Conservation (phyloP, 106 monocot species). For the Xerophyta viscosa region DNA sequence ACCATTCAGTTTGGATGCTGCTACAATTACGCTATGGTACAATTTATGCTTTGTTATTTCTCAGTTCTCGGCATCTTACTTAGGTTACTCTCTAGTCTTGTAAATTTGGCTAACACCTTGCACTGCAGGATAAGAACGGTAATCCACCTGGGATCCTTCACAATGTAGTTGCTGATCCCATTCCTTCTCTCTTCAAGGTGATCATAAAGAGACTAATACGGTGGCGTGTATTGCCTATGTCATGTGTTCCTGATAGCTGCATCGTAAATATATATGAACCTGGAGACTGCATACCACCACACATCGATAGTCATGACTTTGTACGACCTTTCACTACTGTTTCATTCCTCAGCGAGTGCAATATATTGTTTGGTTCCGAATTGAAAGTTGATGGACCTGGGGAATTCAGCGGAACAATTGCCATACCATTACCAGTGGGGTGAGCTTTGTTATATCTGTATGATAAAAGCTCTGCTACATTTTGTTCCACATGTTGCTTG, state of each 20-base stretch:
- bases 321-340: conserved; percentile 80
- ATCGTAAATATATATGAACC: conserved; percentile 85
- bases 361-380: conserved; percentile 71
- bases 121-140: conserved; percentile 72
- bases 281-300: conserved; percentile 88
- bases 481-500: too few species aligned
- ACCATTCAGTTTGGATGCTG: conserved; percentile 97
- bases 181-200: conserved; percentile 68
- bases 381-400: conserved; percentile 43
- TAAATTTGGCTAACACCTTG: background rate
- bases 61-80: too few species aligned
- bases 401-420: conserved; percentile 44
- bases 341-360: conserved; percentile 80
- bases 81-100: background rate
- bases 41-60: too few species aligned
- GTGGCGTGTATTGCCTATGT: conserved; percentile 69
- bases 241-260: conserved; percentile 81
- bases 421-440: conserved; percentile 78
- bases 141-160: conserved; percentile 70
- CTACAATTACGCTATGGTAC: conserved; percentile 83
- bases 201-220: conserved; percentile 67
- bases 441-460: too few species aligned
- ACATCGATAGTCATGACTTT: conserved; percentile 89
- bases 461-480: too few species aligned
- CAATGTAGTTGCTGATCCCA: conserved; percentile 35